phyloP scores from a whole-genome alignment of 306 rosid genomes.

The Abrus pulchellus region DNA sequence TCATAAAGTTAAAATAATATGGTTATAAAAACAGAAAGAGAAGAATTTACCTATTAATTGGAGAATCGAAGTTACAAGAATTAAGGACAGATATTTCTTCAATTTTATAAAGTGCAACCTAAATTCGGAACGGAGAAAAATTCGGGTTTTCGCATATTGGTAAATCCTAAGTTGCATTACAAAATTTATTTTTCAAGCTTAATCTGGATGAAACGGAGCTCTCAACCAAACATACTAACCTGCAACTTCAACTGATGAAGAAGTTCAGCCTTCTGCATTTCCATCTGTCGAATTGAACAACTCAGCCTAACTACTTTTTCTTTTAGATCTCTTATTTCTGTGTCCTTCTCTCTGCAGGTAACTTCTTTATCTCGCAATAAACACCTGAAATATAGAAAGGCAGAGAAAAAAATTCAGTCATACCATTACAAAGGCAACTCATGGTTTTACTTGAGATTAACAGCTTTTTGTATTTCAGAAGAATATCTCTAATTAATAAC shows the following conservation, averaged over 20 bases:
- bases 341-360: constrained; percentile 75
- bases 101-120: constrained; percentile 11
- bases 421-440: constrained; percentile 13
- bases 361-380: constrained; percentile 78
- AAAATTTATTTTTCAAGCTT: constrained; percentile 2
- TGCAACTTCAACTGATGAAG: constrained; percentile 70
- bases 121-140: constrained; percentile 31
- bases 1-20: constrained; percentile 29
- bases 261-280: constrained; percentile 78
- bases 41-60: background rate
- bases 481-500: background rate
- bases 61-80: background rate
- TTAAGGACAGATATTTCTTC: constrained; percentile 2
- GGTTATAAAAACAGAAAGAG: constrained; percentile 1
- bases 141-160: background rate
- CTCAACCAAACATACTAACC: constrained; percentile 51
- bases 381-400: constrained; percentile 64
- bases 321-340: constrained; percentile 81
- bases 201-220: background rate
- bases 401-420: constrained; percentile 14
- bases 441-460: constrained; percentile 10
- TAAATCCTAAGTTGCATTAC: background rate
- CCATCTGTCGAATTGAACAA: constrained; percentile 70
- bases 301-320: constrained; percentile 76
- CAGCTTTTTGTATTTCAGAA: constrained; percentile 2